These are phyloP conservation scores for Colletotrichum eremochloae DNA, from an alignment of 2,329 filamentous ascomycete genomes.

Conservation along the genomic window DNA sequence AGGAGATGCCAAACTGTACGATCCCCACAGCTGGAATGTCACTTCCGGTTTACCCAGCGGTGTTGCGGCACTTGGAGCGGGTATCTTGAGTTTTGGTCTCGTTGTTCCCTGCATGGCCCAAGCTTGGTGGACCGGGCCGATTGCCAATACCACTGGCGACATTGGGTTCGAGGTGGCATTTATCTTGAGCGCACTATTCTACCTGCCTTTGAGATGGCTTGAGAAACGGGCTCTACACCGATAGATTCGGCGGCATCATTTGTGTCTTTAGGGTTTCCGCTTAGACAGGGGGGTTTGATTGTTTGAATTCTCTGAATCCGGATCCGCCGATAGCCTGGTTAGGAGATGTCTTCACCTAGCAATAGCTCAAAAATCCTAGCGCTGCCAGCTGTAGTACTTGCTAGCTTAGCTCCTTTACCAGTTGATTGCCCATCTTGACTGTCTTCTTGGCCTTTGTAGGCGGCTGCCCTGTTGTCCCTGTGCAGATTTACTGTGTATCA, in stretches of 20 bases:
- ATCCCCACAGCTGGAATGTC: conserved; percentile 63
- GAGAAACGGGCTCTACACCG: conserved; percentile 54
- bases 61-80: conserved; percentile 61
- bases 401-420: too few species aligned
- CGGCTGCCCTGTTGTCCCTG: too few species aligned
- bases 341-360: too few species aligned
- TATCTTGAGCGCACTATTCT: conserved; percentile 61
- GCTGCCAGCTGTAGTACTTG: too few species aligned
- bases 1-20: conserved; percentile 59
- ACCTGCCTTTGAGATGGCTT: conserved; percentile 60
- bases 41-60: conserved; percentile 60
- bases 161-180: conserved; percentile 76
- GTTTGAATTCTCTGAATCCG: too few species aligned
- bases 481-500: too few species aligned
- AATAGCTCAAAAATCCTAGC: too few species aligned
- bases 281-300: too few species aligned
- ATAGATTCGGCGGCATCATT: neutral
- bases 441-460: too few species aligned
- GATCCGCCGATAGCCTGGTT: too few species aligned
- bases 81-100: conserved; percentile 61
- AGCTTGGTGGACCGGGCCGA: conserved; percentile 72
- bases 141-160: conserved; percentile 71
- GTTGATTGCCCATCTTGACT: too few species aligned
- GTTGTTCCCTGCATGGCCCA: conserved; percentile 72
- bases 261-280: too few species aligned